Evolutionary conservation across 2,329 filamentous ascomycete species (phyloP).

Genomic region (Davidsoniella neocaledoniae): DNA sequence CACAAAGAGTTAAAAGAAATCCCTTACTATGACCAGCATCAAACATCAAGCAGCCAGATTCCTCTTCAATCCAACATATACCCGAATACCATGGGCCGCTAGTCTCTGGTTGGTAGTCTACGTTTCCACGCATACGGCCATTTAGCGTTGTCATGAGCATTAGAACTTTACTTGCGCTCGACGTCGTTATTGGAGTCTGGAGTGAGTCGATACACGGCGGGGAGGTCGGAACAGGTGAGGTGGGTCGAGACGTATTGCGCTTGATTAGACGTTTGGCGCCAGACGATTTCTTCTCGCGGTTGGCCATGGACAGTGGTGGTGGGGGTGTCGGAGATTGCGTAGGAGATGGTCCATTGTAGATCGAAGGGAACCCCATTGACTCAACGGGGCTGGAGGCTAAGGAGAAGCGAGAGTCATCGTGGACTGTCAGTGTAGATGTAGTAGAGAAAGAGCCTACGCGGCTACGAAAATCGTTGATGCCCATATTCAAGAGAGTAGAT

Average conservation of each 20-base stretch:
- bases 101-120: slow-evolving; percentile 51
- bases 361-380: slow-evolving; percentile 26
- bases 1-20: slow-evolving; percentile 8
- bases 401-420: slow-evolving; percentile 28
- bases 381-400: slow-evolving; percentile 24
- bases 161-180: slow-evolving; percentile 55
- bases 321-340: slow-evolving; percentile 11
- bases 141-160: slow-evolving; percentile 62
- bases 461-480: slow-evolving; percentile 35
- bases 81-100: slow-evolving; percentile 49
- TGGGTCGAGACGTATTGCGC: slow-evolving; percentile 37
- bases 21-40: slow-evolving; percentile 33
- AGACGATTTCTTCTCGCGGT: slow-evolving; percentile 27
- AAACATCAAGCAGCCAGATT: slow-evolving; percentile 57
- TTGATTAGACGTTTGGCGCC: slow-evolving; percentile 37
- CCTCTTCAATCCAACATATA: slow-evolving; percentile 64
- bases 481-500: slow-evolving; percentile 21
- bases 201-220: slow-evolving; percentile 44
- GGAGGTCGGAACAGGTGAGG: slow-evolving; percentile 35
- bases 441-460: slow-evolving; percentile 55
- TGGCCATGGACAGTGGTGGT: slow-evolving; percentile 14
- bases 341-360: slow-evolving; percentile 18
- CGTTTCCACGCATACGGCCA: slow-evolving; percentile 62
- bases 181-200: slow-evolving; percentile 41
- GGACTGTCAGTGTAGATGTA: slow-evolving; percentile 31